A percentile compares a stretch with the other conserved stretches of the same genome.
These are phyloP conservation scores for Cerrena zonata DNA, from an alignment of 1,284 basidiomycete species.

Conservation along the genomic window DNA sequence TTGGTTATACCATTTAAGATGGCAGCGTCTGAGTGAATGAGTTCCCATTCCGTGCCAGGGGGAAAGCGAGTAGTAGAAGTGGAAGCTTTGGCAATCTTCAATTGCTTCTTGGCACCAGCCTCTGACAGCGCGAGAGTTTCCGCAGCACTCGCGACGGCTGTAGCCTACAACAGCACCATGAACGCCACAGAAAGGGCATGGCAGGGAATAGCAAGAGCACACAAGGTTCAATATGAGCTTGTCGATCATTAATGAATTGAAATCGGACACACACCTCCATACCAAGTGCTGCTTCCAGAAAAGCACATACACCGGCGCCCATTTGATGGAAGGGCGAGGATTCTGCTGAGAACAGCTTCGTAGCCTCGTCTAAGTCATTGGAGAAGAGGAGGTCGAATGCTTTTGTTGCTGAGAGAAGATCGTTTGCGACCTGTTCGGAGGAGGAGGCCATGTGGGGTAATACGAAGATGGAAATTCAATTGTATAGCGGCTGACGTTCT, in stretches of 20 bases:
- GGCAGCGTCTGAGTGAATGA: slow-evolving; percentile 64
- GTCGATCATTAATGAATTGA: not conserved
- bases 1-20: slow-evolving; percentile 64
- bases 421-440: slow-evolving; percentile 25
- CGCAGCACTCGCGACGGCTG: slow-evolving; percentile 53
- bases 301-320: slow-evolving; percentile 66
- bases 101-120: slow-evolving; percentile 51
- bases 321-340: slow-evolving; percentile 66
- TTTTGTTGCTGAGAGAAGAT: slow-evolving; percentile 45
- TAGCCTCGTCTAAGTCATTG: slow-evolving; percentile 55
- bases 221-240: not conserved
- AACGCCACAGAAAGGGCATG: slow-evolving; percentile 1
- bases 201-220: not conserved
- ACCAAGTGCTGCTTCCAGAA: slow-evolving; percentile 72
- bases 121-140: slow-evolving; percentile 52
- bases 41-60: slow-evolving; percentile 66
- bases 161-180: slow-evolving; percentile 29
- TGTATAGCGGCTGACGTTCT: no score
- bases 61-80: slow-evolving; percentile 43
- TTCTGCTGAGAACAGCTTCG: slow-evolving; percentile 41
- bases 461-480: no score
- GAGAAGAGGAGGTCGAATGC: slow-evolving; percentile 67
- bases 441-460: slow-evolving; percentile 6
- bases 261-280: slow-evolving; percentile 55
- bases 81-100: slow-evolving; percentile 39